Evolutionary conservation across 1,139 yeast species (phyloP).

Genomic region (Debaryomyces subglobosus): DNA sequence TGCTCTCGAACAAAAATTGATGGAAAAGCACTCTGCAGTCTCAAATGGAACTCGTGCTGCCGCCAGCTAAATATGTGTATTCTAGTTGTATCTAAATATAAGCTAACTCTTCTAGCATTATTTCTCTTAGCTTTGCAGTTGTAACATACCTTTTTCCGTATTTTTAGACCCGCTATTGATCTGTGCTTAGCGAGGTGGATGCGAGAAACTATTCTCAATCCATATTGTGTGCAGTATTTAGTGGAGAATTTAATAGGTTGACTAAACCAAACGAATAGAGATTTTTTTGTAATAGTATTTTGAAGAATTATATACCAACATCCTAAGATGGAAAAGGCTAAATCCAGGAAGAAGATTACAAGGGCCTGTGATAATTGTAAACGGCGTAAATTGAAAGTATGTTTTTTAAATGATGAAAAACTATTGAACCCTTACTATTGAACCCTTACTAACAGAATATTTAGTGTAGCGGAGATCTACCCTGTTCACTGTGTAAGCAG

Average conservation of each 20-base stretch:
- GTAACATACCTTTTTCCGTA: not conserved
- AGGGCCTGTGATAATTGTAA: slow-evolving; percentile 47
- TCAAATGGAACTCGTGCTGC: not conserved
- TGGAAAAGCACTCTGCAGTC: not conserved
- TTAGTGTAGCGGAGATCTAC: slow-evolving; percentile 31
- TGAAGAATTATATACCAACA: not conserved
- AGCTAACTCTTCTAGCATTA: not conserved
- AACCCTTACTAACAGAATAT: slow-evolving; percentile 3
- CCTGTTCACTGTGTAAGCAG: slow-evolving; percentile 31
- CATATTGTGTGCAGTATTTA: not conserved
- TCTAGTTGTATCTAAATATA: not conserved
- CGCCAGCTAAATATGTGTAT: not conserved
- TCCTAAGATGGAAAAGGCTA: not conserved
- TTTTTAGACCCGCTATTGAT: not conserved
- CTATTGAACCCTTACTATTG: not conserved
- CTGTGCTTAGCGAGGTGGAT: not conserved
- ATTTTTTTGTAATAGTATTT: not conserved
- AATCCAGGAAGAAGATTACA: slow-evolving; percentile 32
- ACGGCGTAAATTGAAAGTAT: slow-evolving; percentile 37
- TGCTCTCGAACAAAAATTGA: slow-evolving; percentile 9
- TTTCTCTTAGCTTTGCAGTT: not conserved
- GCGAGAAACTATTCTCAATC: not conserved
- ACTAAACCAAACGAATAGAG: not conserved
- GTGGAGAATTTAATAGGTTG: not conserved
- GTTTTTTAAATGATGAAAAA: slow-evolving; percentile 3